Evolutionary conservation across 805 yeast genomes (phyloP).

Genomic region (Scheffersomyces stipitis): DNA sequence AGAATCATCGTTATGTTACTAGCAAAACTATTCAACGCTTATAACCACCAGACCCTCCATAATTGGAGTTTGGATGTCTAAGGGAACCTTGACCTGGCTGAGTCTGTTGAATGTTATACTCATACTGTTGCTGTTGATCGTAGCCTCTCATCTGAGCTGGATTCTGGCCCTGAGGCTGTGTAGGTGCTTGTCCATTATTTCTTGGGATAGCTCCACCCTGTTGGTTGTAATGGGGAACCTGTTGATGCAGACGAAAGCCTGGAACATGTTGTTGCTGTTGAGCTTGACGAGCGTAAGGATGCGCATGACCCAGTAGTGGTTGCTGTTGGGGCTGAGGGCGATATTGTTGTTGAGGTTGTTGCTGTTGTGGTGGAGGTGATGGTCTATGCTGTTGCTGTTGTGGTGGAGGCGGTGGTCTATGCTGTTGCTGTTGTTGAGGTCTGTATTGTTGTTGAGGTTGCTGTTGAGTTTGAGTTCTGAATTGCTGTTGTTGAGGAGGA

Average conservation of each 20-base stretch:
- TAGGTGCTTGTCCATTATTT: conserved; percentile 8
- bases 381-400: conserved; percentile 5
- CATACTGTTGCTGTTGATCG: conserved; percentile 2
- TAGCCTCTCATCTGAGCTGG: conserved; percentile 9
- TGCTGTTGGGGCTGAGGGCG: conserved; percentile 4
- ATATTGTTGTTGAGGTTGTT: conserved; percentile 1
- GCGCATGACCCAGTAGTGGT: conserved; percentile 1
- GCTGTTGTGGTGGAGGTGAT: conserved; percentile 13
- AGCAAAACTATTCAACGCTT: too few relatives aligned
- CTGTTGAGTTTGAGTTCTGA: conserved; percentile 8
- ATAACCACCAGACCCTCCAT: too few relatives aligned
- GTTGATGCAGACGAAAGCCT: conserved; percentile 3
- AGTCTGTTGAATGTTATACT: conserved; percentile 8
- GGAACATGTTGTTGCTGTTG: conserved; percentile 12
- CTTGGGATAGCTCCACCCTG: conserved; percentile 4
- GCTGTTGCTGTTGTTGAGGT: conserved; percentile 10
- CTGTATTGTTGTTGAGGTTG: conserved; percentile 9
- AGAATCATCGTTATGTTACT: too few relatives aligned
- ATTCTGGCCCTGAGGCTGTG: conserved; percentile 4
- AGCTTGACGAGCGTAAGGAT: conserved; percentile 8
- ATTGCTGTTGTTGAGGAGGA: conserved; percentile 2
- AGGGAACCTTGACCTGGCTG: conserved; percentile 4
- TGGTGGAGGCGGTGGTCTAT: conserved; percentile 9
- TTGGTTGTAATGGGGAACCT: conserved; percentile 1
- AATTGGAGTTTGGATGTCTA: neutral